Evolutionary conservation across 164 flowering plant species (phyloP), one percentile per base, ranked within the genome.

Genomic region (Dillenia suffruticosa): DNA sequence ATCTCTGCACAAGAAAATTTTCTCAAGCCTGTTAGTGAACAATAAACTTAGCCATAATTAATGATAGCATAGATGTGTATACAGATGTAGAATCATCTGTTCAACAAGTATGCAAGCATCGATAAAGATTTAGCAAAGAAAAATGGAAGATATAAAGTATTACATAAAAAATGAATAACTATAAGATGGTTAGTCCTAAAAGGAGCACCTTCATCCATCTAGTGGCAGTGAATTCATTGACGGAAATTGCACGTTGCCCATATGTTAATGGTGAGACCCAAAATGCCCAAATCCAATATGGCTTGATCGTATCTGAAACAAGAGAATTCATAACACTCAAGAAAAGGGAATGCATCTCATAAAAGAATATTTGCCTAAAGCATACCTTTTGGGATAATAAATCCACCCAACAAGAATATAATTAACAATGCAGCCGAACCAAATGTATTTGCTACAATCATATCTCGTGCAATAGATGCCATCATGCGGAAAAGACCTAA

Each of bases 261-360:
- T 93, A 90, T 44, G 85, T 68, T 62, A 93, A 73, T 22, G 98
- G 98, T 22, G 98, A 93, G 61, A 93, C 3, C 94, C 96, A 93
- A 70, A 68, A 90, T 19, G 70, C 96, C 97, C 97, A 93, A 12
- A 65, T 15, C 96, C 94, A 88, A 96, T 97, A 88, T 46, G 84
- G 83, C 74, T 81, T 85, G 61, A 88, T 87, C 70, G 51, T 63
- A 9, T 44, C 96, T 90, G 79, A 56, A 68, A 65, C 32, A 58
- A 45, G 48, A 61, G 49, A 66, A 19, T 48, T 8, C 44, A 12
- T 4, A 45, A 58, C 26, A 24, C 26, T 46, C 56, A 52, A 14
- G 44, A 55, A 65, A 19, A 55, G 40, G 59, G 66, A 58, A 14
- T 63, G 15, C 16, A 15, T 17, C 46, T 19, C 49, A 32, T 57